A percentile compares a stretch with the other conserved stretches of the same genome.
Conservation (phyloP, 2,329 filamentous ascomycete species). For the Penicillium brasilianum region DNA sequence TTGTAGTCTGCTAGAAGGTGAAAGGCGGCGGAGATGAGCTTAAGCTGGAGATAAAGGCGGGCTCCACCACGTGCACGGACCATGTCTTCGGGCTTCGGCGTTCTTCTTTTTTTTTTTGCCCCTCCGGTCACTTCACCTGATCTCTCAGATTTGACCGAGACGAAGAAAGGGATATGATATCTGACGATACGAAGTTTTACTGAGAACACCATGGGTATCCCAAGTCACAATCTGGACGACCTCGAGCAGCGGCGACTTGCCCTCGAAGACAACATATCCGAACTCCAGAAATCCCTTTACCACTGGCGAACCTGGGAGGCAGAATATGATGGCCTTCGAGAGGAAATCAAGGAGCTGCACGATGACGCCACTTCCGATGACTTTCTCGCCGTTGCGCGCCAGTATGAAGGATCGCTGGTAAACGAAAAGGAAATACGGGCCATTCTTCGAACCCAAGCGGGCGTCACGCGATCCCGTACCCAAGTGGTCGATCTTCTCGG, state of each 20-base stretch:
- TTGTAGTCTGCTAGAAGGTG: conserved; percentile 14
- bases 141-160: neutral
- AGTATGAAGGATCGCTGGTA: conserved; percentile 53
- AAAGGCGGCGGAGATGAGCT: conserved; percentile 15
- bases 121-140: conserved; percentile 3
- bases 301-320: conserved; percentile 92
- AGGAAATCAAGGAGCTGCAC: conserved; percentile 70
- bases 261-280: conserved; percentile 75
- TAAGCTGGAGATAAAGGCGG: conserved; percentile 18
- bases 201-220: conserved; percentile 37
- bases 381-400: conserved; percentile 54
- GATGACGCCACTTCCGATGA: conserved; percentile 57
- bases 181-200: neutral
- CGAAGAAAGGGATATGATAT: neutral
- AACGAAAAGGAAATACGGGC: conserved; percentile 60
- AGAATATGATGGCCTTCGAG: conserved; percentile 87
- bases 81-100: conserved; percentile 29
- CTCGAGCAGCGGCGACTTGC: conserved; percentile 76
- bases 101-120: conserved; percentile 18
- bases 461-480: conserved; percentile 56
- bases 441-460: conserved; percentile 56
- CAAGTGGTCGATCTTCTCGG: conserved; percentile 72
- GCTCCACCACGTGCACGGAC: conserved; percentile 28
- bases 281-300: conserved; percentile 75
- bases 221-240: conserved; percentile 62